Conservation (phyloP, 2,329 filamentous ascomycete species). For the Cladosporium colombiae region DNA sequence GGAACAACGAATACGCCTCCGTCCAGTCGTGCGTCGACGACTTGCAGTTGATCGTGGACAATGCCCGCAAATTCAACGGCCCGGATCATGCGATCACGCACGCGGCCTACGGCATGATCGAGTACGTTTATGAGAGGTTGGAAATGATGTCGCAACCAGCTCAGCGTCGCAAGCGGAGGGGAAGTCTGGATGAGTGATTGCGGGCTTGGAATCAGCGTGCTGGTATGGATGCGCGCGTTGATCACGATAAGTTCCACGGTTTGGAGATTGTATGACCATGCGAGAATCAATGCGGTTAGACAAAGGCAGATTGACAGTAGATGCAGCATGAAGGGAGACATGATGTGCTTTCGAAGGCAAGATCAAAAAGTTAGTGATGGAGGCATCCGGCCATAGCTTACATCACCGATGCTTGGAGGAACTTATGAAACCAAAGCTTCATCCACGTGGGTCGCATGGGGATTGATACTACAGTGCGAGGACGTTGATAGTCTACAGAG, state of each 20-base stretch:
- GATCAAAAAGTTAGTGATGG: neutral
- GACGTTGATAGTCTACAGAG: neutral
- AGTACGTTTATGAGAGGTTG: slow-evolving; percentile 51
- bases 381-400: neutral
- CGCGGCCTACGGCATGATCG: slow-evolving; percentile 63
- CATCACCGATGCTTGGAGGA: neutral
- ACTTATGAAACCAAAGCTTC: neutral
- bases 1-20: slow-evolving; percentile 66
- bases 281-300: neutral
- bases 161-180: neutral
- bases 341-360: neutral
- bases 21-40: slow-evolving; percentile 73
- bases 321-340: neutral
- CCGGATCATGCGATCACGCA: slow-evolving; percentile 70
- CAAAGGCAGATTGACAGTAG: neutral
- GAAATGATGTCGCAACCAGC: neutral
- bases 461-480: neutral
- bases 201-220: neutral
- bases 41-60: slow-evolving; percentile 74
- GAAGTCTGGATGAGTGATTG: neutral
- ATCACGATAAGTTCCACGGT: neutral
- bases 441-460: neutral
- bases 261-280: neutral
- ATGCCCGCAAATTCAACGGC: slow-evolving; percentile 82
- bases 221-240: neutral